Percentiles rank a stretch among this genome's conserved stretches.
These are phyloP conservation scores for Aegilops longissima DNA, from an alignment of 176 grass and related monocot genomes.

Conservation along the genomic window DNA sequence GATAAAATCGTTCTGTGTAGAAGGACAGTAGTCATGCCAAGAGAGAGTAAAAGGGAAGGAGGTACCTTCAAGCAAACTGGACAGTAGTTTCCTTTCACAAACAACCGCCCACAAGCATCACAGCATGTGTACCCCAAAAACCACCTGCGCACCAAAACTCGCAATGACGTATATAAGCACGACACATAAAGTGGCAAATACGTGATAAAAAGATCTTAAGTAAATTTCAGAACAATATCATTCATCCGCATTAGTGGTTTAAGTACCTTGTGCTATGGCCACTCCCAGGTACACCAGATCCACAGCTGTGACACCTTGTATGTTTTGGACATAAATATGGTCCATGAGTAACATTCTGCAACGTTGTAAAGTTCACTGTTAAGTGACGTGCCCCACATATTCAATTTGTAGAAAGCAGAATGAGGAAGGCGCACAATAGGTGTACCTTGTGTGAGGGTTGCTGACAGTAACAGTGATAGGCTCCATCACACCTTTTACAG, in stretches of 20 bases:
- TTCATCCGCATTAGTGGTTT: neutral
- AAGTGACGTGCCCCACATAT: constrained; percentile 1
- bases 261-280: constrained; percentile 93
- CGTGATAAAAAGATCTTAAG: constrained; percentile 2
- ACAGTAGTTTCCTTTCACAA: constrained; percentile 99
- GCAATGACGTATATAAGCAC: constrained; percentile 12
- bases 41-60: constrained; percentile 3
- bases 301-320: constrained; percentile 97
- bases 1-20: neutral
- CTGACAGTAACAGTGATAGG: constrained; percentile 98
- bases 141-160: constrained; percentile 64
- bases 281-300: constrained; percentile 94
- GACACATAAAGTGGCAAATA: constrained; percentile 6
- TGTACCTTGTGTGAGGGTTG: constrained; percentile 97
- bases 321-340: constrained; percentile 97
- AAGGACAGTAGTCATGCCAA: neutral
- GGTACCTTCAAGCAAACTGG: constrained; percentile 95
- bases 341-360: constrained; percentile 91
- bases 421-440: neutral
- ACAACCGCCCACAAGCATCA: constrained; percentile 96
- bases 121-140: constrained; percentile 98
- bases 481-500: constrained; percentile 98
- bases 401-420: neutral
- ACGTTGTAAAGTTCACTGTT: constrained; percentile 25
- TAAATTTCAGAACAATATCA: constrained; percentile 27